Base-by-base conservation (phyloP, 352 stramenopile species). In the Pythium guiyangense region DNA sequence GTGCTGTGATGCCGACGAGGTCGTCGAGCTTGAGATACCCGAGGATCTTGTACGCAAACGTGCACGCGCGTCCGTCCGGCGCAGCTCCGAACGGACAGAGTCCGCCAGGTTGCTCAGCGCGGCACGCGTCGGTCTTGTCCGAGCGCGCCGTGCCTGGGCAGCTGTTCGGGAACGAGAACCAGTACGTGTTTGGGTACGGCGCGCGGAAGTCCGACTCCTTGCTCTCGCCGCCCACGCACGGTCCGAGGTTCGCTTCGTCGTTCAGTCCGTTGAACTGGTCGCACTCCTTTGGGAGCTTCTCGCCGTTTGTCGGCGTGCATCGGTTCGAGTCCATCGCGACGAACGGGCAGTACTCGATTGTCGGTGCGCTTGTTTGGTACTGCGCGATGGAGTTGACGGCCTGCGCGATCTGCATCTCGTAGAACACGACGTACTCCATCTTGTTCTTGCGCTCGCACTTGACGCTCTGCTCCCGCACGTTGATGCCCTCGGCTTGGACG, bases 401-500 rank as follows among this genome's bases (percentile, higher is more conserved):
- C 42, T 71, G 66, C 18, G 50, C 62, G 56, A 77, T 67, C 34
- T 39, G 58, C 35, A 70, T 57, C 29, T 69, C 55, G 59, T 77
- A 75, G 48, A 75, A 72, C 26, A 61, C 59, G 10, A 77, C 57
- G 53, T 77, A 70, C 43, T 52, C 22, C 37, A 75, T 59, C 22
- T 66, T 72, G 59, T 66, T 67, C 64, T 75, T 75, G 53, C 67
- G 65, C 20, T 63, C 29, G 42, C 57, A 63, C 49, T n/a, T n/a
- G 43, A 74, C 54, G n/a, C 50, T 64, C 48, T 45, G 50, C 43
- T 57, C 57, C 20, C 50, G 53, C 49, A 37, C 45, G 31, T 63
- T 63, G 50, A 94, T 94, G 34, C 81, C 72, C 57, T 94, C 84
- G 6, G 81, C 78, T 64, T 91, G 81, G 0, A 92, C 79, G 56